A percentile compares a stretch with the other conserved stretches of the same genome.
Evolutionary conservation across 1,139 yeast species (phyloP).

Genomic region (Blastobotrys ciferrii): DNA sequence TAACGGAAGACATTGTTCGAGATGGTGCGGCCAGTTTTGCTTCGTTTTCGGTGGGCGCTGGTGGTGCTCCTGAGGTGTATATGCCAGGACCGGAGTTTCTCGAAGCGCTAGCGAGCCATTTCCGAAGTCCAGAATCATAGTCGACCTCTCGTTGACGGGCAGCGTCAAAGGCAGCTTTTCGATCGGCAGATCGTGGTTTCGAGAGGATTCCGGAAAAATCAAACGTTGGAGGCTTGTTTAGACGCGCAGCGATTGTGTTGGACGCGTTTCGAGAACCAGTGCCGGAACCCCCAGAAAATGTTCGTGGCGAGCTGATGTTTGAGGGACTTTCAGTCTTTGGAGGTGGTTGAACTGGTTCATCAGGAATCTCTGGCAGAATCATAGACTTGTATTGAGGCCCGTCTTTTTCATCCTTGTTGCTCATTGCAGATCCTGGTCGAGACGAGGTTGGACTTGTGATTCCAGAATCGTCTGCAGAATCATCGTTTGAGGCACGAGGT

Average conservation of each 20-base stretch:
- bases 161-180: conserved; percentile 30
- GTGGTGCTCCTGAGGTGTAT: conserved; percentile 34
- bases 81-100: conserved; percentile 21
- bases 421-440: neutral
- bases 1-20: conserved; percentile 27
- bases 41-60: conserved; percentile 27
- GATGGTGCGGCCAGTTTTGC: conserved; percentile 26
- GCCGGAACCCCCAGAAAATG: neutral
- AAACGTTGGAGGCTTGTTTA: conserved; percentile 36
- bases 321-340: neutral
- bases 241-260: conserved; percentile 1
- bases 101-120: conserved; percentile 33
- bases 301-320: neutral
- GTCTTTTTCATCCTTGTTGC: neutral
- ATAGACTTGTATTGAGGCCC: neutral
- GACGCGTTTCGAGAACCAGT: neutral
- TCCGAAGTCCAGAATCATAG: conserved; percentile 36
- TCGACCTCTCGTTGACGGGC: conserved; percentile 33
- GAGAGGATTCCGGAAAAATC: conserved; percentile 36
- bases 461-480: neutral
- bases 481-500: neutral
- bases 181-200: conserved; percentile 29
- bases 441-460: neutral
- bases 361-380: conserved; percentile 4
- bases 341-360: neutral